Base-by-base conservation (phyloP, 1,139 yeast genomes). In the Pneumocystis murina region DNA sequence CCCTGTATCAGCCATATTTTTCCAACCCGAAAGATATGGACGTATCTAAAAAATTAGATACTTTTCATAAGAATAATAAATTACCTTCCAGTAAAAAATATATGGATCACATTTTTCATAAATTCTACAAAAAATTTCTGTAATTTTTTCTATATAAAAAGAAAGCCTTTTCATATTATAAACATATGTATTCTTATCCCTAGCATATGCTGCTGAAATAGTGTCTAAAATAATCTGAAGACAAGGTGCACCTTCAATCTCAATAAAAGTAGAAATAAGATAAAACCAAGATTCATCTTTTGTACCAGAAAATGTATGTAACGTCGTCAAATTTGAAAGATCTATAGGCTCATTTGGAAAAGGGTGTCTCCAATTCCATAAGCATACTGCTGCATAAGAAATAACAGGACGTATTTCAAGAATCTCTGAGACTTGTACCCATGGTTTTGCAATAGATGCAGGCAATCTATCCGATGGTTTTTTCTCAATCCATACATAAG, bases 61-160 rank as follows among this genome's bases (percentile, higher is more conserved):
- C n/a, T 12, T 16, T 38, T 14, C 10, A 38, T 38, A 38, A 38
- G 8, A 38, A 38, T 16, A 14, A 16, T 16, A 3, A 38, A 38
- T 16, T 38, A 38, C 40, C 68, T 94, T 81, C 75, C 82, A 87
- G 73, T 88, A 91, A 72, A 91, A 91, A 1, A 86, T 84, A 72
- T 89, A 95, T 1, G 97, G 97, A 72, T 90, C 96, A 73, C 97
- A 89, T 87, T 86, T 86, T 69, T 90, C 96, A 72, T 87, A 91
- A 95, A 91, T 87, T 69, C 83, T 80, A 82, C 85, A 82, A 68
- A 91, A 75, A 0, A 87, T 81, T 2, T 85, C 78, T n/a, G 91
- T 94, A 69, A 91, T 77, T 65, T 78, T 77, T 72, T 88, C 96
- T 61, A 91, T 86, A 61, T 81, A 76, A 72, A 86, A 88, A 0